Percentiles rank a stretch among this genome's conserved stretches.
phyloP scores from a whole-genome alignment of 2,329 filamentous ascomycete species.

The Phaeosphaeriaceae sp. region DNA sequence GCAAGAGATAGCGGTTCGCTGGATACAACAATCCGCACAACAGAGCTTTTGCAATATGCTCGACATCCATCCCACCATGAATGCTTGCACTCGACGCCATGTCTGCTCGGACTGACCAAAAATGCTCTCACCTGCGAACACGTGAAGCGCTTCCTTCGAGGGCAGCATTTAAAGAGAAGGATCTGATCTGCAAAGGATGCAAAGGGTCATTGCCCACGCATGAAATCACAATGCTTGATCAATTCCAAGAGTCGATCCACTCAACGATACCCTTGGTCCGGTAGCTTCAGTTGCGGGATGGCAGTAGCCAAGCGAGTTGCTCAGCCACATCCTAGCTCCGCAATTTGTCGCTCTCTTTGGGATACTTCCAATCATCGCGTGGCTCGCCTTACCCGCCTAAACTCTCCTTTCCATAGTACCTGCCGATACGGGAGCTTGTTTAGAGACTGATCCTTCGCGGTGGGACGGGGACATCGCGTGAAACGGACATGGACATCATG shows the following conservation, averaged over 20 bases:
- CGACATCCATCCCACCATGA: too few relatives aligned
- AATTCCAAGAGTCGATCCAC: neutral
- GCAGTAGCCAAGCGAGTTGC: neutral
- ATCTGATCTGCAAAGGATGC: neutral
- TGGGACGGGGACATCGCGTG: neutral
- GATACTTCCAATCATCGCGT: neutral
- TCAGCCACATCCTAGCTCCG: constrained; percentile 5
- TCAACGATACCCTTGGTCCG: neutral
- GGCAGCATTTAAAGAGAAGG: neutral
- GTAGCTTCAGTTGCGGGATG: neutral
- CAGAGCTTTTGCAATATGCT: too few relatives aligned
- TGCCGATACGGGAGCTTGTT: neutral
- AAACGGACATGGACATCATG: neutral
- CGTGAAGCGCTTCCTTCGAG: too few relatives aligned
- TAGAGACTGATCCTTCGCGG: neutral
- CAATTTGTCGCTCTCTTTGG: neutral
- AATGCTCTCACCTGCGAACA: too few relatives aligned
- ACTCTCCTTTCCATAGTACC: neutral
- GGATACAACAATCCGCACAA: too few relatives aligned
- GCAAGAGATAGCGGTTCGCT: too few relatives aligned
- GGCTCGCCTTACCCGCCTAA: constrained; percentile 1
- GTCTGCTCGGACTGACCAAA: too few relatives aligned
- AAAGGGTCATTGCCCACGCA: neutral
- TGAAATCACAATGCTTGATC: neutral
- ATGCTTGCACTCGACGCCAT: too few relatives aligned